Conservation (phyloP, 2,329 filamentous ascomycete species). For the Paraconiothyrium brasiliense region DNA sequence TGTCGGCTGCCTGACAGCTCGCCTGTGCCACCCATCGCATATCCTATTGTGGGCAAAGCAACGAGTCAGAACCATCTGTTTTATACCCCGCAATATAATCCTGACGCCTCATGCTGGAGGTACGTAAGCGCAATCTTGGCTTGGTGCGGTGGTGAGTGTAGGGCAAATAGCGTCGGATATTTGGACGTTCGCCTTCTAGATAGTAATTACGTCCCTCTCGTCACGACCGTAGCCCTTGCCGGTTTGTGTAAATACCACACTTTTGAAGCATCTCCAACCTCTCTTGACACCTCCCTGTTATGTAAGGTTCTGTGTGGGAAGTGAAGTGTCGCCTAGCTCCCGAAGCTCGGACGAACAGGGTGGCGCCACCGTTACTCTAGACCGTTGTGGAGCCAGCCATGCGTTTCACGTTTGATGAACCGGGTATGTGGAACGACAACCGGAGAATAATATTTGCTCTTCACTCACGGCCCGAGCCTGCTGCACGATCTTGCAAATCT, state of each 20-base stretch:
- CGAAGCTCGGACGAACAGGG: conserved; percentile 2
- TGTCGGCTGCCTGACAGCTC: conserved; percentile 5
- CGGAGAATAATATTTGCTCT: not conserved
- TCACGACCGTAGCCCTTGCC: not conserved
- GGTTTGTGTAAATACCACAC: not conserved
- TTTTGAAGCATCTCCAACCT: not conserved
- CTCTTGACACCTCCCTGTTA: not conserved
- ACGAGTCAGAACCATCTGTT: not conserved
- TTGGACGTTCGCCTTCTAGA: too few species aligned
- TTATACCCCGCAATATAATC: conserved; percentile 11
- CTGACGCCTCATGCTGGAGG: conserved; percentile 8
- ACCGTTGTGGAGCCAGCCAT: conserved; percentile 13
- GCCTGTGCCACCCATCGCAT: not conserved
- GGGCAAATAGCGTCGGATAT: not conserved
- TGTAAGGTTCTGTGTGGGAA: not conserved
- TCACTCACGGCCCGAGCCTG: not conserved
- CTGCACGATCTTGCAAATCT: not conserved
- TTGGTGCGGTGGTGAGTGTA: not conserved
- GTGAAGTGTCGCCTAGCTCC: conserved; percentile 2
- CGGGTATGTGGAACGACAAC: conserved; percentile 3
- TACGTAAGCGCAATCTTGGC: conserved; percentile 9
- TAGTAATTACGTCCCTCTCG: not conserved
- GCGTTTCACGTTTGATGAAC: conserved; percentile 14
- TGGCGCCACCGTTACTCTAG: conserved; percentile 15
- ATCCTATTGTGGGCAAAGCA: not conserved